Base-by-base conservation (phyloP, 2,329 filamentous ascomycete genomes). In the Capronia americana region DNA sequence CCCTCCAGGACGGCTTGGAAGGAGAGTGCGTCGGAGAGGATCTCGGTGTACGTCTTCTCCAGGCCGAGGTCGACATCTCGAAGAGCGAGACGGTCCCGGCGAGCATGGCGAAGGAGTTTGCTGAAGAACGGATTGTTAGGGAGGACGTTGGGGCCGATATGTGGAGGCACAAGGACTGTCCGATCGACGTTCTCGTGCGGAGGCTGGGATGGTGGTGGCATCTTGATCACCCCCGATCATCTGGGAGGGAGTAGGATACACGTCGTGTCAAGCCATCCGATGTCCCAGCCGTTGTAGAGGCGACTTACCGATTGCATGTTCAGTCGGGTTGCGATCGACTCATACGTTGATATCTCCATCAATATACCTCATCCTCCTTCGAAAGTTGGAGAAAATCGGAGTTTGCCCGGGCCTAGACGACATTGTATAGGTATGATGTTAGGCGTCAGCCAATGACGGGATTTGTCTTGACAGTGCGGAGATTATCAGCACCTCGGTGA, bases 81-180 rank as follows among this genome's bases (percentile, higher is more conserved):
- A 1, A 57, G 2, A 4, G 55, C 55, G n/a, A 57, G 28, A 24
- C 56, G 56, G 26, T n/a, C 56, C 2, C 56, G 56, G 4, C 56
- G 56, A 7, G 56, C 56, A 44, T 57, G 56, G n/a, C 56, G 56
- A 4, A 57, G 56, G 23, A 57, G 56, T 44, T 57, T 57, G 56
- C 56, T 28, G 34, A 57, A 57, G 56, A 57, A 46, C 8, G 56
- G 32, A 14, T 26, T 57, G 23, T 46, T 57, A 4, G 56, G 23
- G 8, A 57, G 28, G 24, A 58, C 56, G 32, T 58, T 46, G 38
- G 56, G 41, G 2, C 56, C 56, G 10, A 30, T 30, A 2, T 58
- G 56, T 5, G 41, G 6, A 6, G 41, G 56, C 10, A 58, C 34
- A 2, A 58, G 38, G n/a, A 14, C 41, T 4, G 56, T 58, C 17